Evolutionary conservation across 441 rosid species (phyloP).

Genomic region (Gossypium davidsonii): DNA sequence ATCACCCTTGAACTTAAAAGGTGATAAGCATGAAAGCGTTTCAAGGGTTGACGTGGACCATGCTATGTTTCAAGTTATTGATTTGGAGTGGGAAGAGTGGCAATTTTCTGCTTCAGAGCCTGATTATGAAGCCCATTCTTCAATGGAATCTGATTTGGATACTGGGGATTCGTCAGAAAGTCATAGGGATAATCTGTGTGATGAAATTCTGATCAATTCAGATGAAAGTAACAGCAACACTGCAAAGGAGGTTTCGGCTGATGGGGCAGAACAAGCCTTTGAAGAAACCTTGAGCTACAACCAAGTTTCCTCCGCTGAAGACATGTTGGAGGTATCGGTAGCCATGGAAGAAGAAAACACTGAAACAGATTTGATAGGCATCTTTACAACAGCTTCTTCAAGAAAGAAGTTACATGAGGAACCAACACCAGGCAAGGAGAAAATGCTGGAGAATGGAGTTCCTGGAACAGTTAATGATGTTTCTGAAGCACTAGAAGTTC

Average conservation of each 20-base stretch:
- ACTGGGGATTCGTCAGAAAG: constrained; percentile 19
- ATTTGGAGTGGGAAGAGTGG: constrained; percentile 48
- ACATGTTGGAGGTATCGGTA: constrained; percentile 15
- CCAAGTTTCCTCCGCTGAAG: constrained; percentile 18
- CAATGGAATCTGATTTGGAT: constrained; percentile 18
- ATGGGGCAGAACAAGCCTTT: constrained; percentile 23
- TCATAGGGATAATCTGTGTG: constrained; percentile 17
- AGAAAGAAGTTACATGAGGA: constrained; percentile 13
- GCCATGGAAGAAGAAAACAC: constrained; percentile 20
- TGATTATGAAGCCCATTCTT: constrained; percentile 16
- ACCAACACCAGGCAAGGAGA: constrained; percentile 14
- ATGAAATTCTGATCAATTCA: constrained; percentile 15
- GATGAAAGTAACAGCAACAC: constrained; percentile 17
- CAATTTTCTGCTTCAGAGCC: constrained; percentile 15
- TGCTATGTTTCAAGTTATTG: constrained; percentile 24
- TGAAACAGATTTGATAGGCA: constrained; percentile 8
- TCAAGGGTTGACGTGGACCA: constrained; percentile 20
- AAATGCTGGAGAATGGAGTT: not conserved
- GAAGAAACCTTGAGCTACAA: constrained; percentile 23
- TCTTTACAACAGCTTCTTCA: constrained; percentile 2
- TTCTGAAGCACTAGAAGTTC: constrained; percentile 5
- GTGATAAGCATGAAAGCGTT: constrained; percentile 18
- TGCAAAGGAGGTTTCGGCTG: constrained; percentile 25
- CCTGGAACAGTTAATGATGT: constrained; percentile 16
- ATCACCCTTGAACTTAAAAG: not conserved